phyloP scores from a whole-genome alignment of 2,329 filamentous ascomycete species.

The Penicillium fuscoglaucum region DNA sequence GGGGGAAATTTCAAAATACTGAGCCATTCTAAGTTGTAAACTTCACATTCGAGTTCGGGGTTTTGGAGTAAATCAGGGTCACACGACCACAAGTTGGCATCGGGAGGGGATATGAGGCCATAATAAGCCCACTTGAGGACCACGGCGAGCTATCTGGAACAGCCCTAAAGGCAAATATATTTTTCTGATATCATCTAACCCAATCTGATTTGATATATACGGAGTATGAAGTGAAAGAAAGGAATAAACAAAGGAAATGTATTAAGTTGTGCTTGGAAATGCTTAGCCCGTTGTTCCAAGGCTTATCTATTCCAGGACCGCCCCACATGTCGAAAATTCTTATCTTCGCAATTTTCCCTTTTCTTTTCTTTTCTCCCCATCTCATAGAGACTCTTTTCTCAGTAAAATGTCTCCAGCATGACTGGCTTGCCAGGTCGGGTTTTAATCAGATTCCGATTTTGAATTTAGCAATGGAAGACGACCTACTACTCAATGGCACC shows the following conservation, averaged over 20 bases:
- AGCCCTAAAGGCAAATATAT: background rate
- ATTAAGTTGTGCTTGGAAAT: background rate
- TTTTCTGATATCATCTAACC: background rate
- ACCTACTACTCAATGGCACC: constrained; percentile 27
- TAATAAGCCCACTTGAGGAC: no score
- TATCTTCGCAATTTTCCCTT: background rate
- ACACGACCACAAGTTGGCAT: no score
- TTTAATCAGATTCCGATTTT: constrained; percentile 6
- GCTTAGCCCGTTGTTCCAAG: background rate
- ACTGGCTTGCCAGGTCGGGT: background rate
- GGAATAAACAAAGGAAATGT: background rate
- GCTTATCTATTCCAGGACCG: background rate
- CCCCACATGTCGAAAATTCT: constrained; percentile 6
- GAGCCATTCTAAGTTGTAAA: no score
- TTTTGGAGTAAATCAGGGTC: no score
- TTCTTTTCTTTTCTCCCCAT: background rate
- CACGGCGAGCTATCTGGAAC: background rate
- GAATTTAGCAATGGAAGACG: constrained; percentile 14
- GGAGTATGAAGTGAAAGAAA: background rate
- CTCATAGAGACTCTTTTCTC: background rate
- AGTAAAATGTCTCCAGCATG: constrained; percentile 10
- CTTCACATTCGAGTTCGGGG: no score
- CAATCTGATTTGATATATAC: no score
- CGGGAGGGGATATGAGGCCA: no score
- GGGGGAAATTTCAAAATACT: no score